A percentile compares a stretch with the other conserved stretches of the same genome.
Evolutionary conservation across 257 asterid species (phyloP).

Genomic region (Primulina eburnea): DNA sequence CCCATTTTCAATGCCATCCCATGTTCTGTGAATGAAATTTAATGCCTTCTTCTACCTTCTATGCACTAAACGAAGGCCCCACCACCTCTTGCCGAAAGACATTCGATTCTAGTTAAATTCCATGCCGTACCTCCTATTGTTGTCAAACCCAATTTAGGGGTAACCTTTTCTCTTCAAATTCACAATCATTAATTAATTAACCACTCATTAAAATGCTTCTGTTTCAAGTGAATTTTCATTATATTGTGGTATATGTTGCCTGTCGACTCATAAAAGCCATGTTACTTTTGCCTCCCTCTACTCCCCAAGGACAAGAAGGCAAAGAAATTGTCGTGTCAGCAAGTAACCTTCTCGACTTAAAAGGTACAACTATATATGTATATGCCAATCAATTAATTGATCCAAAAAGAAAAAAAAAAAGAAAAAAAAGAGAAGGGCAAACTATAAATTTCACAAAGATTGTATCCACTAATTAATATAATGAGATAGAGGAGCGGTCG

Average conservation of each 20-base stretch:
- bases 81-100: slow-evolving; percentile 42
- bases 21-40: slow-evolving; percentile 76
- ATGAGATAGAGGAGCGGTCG: too few species aligned
- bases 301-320: background rate
- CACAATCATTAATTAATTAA: background rate
- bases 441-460: too few species aligned
- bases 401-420: too few species aligned
- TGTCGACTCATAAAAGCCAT: background rate
- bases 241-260: too few species aligned
- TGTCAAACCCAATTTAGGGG: background rate
- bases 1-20: slow-evolving; percentile 44
- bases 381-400: too few species aligned
- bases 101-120: background rate
- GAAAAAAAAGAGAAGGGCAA: too few species aligned
- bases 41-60: slow-evolving; percentile 22
- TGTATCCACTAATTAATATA: too few species aligned
- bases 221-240: background rate
- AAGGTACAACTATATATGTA: too few species aligned
- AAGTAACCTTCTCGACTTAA: too few species aligned
- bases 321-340: background rate
- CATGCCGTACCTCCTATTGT: background rate
- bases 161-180: background rate
- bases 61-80: slow-evolving; percentile 25
- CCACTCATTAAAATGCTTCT: too few species aligned
- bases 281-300: background rate